Evolutionary conservation across 306 rosid genomes (phyloP).

Genomic region (Fagus crenata): DNA sequence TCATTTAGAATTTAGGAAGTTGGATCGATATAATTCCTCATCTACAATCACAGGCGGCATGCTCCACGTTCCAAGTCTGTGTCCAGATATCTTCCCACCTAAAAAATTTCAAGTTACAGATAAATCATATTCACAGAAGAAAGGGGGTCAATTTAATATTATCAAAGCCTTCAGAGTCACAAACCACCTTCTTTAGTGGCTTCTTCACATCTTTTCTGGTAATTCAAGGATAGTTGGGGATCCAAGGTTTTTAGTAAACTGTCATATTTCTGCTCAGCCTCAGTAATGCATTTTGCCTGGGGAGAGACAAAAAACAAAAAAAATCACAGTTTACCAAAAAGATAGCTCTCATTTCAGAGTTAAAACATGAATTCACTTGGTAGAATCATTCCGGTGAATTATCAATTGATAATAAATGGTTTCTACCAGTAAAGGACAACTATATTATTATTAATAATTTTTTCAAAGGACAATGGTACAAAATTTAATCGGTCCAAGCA

Average conservation of each 20-base stretch:
- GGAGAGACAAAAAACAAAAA: not conserved
- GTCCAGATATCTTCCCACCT: constrained; percentile 76
- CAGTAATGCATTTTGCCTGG: constrained; percentile 76
- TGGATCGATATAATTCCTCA: constrained; percentile 66
- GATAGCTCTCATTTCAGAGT: no score
- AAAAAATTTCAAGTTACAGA: constrained; percentile 18
- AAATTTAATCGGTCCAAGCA: not conserved
- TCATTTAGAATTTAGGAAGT: constrained; percentile 30
- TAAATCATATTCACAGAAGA: not conserved
- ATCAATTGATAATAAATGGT: not conserved
- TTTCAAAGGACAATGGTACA: not conserved
- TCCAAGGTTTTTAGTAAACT: constrained; percentile 55
- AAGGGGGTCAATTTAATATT: constrained; percentile 7
- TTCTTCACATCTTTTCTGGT: constrained; percentile 83
- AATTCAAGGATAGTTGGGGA: constrained; percentile 60
- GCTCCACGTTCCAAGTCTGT: constrained; percentile 79
- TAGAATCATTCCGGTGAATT: constrained; percentile 4
- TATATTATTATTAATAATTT: no score
- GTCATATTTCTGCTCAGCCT: constrained; percentile 78
- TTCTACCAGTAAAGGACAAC: not conserved
- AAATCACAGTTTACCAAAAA: not conserved
- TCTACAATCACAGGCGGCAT: constrained; percentile 72
- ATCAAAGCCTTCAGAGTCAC: constrained; percentile 6
- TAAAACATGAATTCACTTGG: not conserved
- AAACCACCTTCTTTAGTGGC: constrained; percentile 85